A percentile compares a stretch with the other conserved stretches of the same genome.
phyloP scores from a whole-genome alignment of 257 asterid genomes.

The Scutellaria baicalensis region DNA sequence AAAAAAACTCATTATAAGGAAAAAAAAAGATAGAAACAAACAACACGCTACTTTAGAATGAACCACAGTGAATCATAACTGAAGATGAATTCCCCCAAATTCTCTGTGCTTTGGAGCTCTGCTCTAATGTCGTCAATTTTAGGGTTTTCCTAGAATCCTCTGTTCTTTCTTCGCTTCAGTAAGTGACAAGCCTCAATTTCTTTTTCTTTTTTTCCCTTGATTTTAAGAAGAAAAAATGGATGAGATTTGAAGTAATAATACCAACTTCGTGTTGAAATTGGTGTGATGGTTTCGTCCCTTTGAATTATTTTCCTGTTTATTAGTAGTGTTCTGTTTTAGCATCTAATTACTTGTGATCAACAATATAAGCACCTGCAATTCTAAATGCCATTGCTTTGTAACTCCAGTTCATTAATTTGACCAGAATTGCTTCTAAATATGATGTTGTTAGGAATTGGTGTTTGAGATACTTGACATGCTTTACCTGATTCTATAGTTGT shows the following conservation, averaged over 20 bases:
- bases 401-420: not conserved
- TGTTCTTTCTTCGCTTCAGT: not conserved
- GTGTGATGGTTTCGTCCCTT: too few species aligned
- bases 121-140: not conserved
- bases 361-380: not conserved
- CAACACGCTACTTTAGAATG: too few species aligned
- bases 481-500: not conserved
- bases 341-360: not conserved
- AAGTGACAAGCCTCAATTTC: not conserved
- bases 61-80: not conserved
- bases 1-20: too few species aligned
- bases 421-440: not conserved
- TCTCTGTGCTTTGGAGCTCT: not conserved
- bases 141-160: not conserved
- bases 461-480: not conserved
- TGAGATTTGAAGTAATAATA: not conserved
- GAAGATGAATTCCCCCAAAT: not conserved
- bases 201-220: not conserved
- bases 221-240: not conserved
- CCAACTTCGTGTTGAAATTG: not conserved
- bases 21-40: too few species aligned
- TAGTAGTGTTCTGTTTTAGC: not conserved
- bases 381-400: not conserved
- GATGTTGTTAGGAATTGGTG: not conserved
- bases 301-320: too few species aligned